These are phyloP conservation scores for Tagetes patula DNA, from an alignment of 129 eudicot genomes.

Conservation along the genomic window DNA sequence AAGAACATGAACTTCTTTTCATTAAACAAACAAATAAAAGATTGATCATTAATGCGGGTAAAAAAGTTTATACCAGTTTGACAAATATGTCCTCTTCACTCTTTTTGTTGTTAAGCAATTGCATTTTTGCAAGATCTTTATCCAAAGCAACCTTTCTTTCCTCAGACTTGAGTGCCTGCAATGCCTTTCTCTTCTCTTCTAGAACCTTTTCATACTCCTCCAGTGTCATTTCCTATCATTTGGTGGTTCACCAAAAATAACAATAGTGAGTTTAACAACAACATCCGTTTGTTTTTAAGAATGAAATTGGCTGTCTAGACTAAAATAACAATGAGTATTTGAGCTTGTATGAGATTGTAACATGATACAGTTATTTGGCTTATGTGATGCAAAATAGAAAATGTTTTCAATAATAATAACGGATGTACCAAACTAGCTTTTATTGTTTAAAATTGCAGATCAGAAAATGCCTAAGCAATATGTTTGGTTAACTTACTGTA, in stretches of 20 bases:
- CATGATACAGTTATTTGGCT: not conserved
- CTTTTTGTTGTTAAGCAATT: conserved; percentile 34
- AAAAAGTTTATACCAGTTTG: conserved; percentile 36
- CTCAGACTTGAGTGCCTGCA: conserved; percentile 45
- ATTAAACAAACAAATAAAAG: not conserved
- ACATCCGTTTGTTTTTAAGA: not conserved
- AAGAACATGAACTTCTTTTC: not conserved
- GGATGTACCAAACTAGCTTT: not conserved
- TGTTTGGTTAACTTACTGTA: too few species aligned
- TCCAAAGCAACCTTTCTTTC: conserved; percentile 42
- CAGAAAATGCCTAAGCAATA: not conserved
- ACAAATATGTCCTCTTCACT: conserved; percentile 41
- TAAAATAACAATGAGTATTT: not conserved
- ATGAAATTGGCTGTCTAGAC: not conserved
- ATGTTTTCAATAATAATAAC: not conserved
- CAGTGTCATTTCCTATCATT: conserved; percentile 77
- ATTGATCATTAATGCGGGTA: not conserved
- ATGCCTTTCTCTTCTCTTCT: conserved; percentile 81
- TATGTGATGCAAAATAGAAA: too few species aligned
- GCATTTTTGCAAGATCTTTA: conserved; percentile 35
- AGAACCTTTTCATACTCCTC: conserved; percentile 88
- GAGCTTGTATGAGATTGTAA: not conserved
- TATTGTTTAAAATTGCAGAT: not conserved
- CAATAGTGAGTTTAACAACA: not conserved
- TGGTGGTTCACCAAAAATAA: not conserved